Conservation (phyloP, 2,329 filamentous ascomycete genomes). For the Seiridium unicorne region DNA sequence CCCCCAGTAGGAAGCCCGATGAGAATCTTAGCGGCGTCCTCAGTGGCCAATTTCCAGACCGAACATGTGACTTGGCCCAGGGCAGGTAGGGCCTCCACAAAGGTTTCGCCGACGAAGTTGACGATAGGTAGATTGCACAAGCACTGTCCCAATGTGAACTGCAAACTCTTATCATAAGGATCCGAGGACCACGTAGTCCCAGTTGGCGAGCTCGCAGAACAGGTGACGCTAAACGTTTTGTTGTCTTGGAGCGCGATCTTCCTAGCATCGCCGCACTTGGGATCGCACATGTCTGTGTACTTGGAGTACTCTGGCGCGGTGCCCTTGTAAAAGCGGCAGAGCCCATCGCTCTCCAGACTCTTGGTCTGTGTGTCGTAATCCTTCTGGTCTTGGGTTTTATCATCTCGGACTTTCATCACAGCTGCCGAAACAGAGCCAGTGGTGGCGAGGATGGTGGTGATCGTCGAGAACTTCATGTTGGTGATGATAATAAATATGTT, state of each 20-base stretch:
- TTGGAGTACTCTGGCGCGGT: neutral
- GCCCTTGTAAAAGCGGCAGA: constrained; percentile 4
- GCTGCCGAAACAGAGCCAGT: neutral
- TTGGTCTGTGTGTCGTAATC: neutral
- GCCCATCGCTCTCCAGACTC: neutral
- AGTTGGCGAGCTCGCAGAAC: neutral
- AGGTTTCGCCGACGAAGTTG: neutral
- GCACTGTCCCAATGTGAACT: constrained; percentile 1
- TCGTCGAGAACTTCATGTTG: constrained; percentile 3
- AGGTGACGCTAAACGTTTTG: neutral
- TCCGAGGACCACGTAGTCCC: neutral
- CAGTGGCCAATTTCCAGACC: constrained; percentile 3
- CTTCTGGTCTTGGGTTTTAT: neutral
- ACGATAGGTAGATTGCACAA: constrained; percentile 3
- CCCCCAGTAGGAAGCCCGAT: neutral
- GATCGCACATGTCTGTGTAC: neutral
- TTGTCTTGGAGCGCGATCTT: neutral
- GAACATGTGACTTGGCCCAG: constrained; percentile 1
- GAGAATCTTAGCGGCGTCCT: constrained; percentile 3
- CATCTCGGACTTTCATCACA: neutral
- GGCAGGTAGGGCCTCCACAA: constrained; percentile 2
- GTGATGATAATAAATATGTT: neutral
- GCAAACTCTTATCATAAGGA: neutral
- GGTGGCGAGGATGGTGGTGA: neutral
- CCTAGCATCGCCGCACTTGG: constrained; percentile 3